phyloP scores from a whole-genome alignment of 2,329 filamentous ascomycete genomes.

The Trichoderma arundinaceum region DNA sequence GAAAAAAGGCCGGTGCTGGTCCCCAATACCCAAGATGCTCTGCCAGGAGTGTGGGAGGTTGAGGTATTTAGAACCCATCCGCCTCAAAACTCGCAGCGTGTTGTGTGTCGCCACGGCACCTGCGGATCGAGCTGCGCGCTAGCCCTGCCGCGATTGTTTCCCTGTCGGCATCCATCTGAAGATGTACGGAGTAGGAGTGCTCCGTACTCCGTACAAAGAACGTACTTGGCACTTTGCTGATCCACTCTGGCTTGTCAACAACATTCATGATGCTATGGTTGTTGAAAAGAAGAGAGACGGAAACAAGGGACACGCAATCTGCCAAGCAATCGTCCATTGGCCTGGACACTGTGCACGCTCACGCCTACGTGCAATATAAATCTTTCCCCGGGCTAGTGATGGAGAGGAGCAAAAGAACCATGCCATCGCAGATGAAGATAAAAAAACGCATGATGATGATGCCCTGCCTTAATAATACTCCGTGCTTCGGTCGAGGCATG shows the following conservation, averaged over 20 bases:
- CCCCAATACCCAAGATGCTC: not conserved
- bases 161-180: not conserved
- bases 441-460: not conserved
- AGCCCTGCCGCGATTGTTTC: slow-evolving; percentile 9
- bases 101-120: slow-evolving; percentile 15
- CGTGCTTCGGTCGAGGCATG: slow-evolving; percentile 17
- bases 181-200: not conserved
- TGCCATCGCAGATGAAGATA: not conserved
- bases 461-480: not conserved
- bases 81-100: not conserved
- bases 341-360: no score
- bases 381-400: no score
- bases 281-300: not conserved
- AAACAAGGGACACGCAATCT: no score
- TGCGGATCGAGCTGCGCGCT: slow-evolving; percentile 26
- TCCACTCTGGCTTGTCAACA: slow-evolving; percentile 4
- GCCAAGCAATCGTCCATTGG: no score
- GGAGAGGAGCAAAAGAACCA: no score
- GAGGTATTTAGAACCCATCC: slow-evolving; percentile 5
- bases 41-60: not conserved
- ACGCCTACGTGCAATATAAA: no score
- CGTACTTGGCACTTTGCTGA: not conserved
- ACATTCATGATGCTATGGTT: slow-evolving; percentile 1
- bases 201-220: slow-evolving; percentile 2
- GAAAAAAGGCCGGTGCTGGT: not conserved